phyloP scores from a whole-genome alignment of 257 asterid genomes.

The Solanum sitiens region DNA sequence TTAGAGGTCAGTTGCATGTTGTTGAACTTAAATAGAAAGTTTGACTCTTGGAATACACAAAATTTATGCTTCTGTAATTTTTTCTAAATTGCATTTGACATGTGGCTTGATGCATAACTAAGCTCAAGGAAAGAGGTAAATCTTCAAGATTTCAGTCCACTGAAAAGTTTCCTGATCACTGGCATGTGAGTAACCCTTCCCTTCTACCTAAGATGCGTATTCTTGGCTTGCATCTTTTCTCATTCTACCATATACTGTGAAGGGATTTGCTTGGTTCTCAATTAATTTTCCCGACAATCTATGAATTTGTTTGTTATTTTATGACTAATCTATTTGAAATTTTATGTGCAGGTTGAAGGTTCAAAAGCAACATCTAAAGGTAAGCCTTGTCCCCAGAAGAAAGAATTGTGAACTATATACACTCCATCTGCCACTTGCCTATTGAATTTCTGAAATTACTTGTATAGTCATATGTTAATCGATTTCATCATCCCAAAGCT shows the following conservation, averaged over 20 bases:
- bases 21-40: background rate
- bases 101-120: background rate
- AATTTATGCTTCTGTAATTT: background rate
- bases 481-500: background rate
- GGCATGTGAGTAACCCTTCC: conserved; percentile 2
- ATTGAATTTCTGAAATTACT: background rate
- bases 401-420: background rate
- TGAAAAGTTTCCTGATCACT: background rate
- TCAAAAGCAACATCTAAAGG: conserved; percentile 39
- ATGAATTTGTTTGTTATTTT: background rate
- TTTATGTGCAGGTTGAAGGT: conserved; percentile 45
- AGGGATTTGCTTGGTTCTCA: background rate
- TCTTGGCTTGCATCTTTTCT: background rate
- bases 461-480: background rate
- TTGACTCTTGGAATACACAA: background rate
- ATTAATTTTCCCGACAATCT: background rate
- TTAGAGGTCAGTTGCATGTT: conserved; percentile 25
- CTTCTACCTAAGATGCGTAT: background rate
- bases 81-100: background rate
- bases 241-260: background rate
- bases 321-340: conserved; percentile 11
- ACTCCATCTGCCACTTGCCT: background rate
- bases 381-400: conserved; percentile 9
- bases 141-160: background rate
- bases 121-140: background rate